Percentiles rank a stretch among this genome's conserved stretches.
Evolutionary conservation across 2,329 filamentous ascomycete species (phyloP).

Genomic region (Penicillium expansum): DNA sequence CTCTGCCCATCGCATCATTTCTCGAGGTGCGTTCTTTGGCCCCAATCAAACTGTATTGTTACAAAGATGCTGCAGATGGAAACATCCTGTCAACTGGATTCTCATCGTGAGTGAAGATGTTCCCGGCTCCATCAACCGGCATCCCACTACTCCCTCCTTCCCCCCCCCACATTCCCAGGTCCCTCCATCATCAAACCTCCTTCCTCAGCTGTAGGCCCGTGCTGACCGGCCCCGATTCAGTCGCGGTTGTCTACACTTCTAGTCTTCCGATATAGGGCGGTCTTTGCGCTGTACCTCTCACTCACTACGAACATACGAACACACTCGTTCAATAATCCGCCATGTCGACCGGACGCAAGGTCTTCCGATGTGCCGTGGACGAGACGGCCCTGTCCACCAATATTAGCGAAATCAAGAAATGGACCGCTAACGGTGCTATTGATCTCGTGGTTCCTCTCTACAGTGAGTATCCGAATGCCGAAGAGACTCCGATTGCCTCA

Average conservation of each 20-base stretch:
- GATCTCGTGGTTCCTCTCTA: slow-evolving; percentile 52
- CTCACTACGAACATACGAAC: slow-evolving; percentile 8
- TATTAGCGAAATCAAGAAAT: slow-evolving; percentile 53
- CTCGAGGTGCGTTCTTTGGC: slow-evolving; percentile 1
- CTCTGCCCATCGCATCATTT: slow-evolving; percentile 9
- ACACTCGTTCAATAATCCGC: slow-evolving; percentile 12
- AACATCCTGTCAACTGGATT: slow-evolving; percentile 23
- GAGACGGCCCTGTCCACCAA: slow-evolving; percentile 53
- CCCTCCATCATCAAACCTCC: slow-evolving; percentile 30
- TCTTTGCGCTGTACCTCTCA: slow-evolving; percentile 13
- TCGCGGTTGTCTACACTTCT: slow-evolving; percentile 30
- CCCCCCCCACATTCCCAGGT: slow-evolving; percentile 32
- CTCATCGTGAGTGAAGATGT: slow-evolving; percentile 28
- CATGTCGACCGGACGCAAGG: slow-evolving; percentile 46
- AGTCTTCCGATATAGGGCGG: slow-evolving; percentile 32
- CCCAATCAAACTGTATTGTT: slow-evolving; percentile 1
- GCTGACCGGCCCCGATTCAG: slow-evolving; percentile 26
- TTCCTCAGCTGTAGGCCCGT: slow-evolving; percentile 23
- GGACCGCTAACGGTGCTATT: slow-evolving; percentile 50
- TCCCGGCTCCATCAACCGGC: slow-evolving; percentile 1
- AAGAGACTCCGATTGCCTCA: neutral
- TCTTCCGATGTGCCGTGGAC: slow-evolving; percentile 54
- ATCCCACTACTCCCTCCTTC: neutral
- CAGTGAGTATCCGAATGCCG: slow-evolving; percentile 38
- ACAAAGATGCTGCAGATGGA: slow-evolving; percentile 36